Base-by-base conservation (phyloP, 192 early-diverging fungal species). In the Gamsiella multidivaricata region DNA sequence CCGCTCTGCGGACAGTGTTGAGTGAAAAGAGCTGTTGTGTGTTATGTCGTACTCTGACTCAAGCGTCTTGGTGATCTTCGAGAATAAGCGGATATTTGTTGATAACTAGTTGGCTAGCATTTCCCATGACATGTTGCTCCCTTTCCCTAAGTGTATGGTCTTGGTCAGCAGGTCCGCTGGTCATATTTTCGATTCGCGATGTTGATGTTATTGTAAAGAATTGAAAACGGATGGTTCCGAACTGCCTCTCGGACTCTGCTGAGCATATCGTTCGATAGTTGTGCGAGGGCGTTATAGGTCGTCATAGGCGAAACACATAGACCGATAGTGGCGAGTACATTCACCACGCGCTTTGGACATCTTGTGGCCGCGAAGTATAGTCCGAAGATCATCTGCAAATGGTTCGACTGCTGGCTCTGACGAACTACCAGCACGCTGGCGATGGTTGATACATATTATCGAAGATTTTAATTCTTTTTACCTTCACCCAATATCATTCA, bases 201-300 rank as follows among this genome's bases (percentile, higher is more conserved):
- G 55, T 59, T 68, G 17, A 68, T 49, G 31, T 68, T 68, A 26
- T 68, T 34, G n/a, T 68, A 68, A 17, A 68, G 55, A 41, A 68
- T 29, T 22, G n/a, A 34, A 54, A 54, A 68, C 1, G 43, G 23
- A 5, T 57, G 20, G 3, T 37, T 20, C 18, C 1, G 8, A 7
- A 22, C 32, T 3, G 31, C 32, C 5, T 31, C 5, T 28, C 34
- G 31, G 45, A 57, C 23, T 22, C 33, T 18, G 5, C 1, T 28
- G 9, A 42, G 22, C 5, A 56, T 32, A 15, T 47, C 42, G 26
- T 36, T 26, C 33, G 41, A 36, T 22, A 67, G 54, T 25, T 34
- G 6, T 29, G 23, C 6, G 3, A 67, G n/a, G 22, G 6, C 28
- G 15, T 45, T 9, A 25, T 36, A n/a, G 39, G 56, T 8, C 4